A percentile compares a stretch with the other conserved stretches of the same genome.
These are phyloP conservation scores for Penicillium macrosclerotiorum DNA, from an alignment of 495 filamentous ascomycete genomes.

Conservation along the genomic window DNA sequence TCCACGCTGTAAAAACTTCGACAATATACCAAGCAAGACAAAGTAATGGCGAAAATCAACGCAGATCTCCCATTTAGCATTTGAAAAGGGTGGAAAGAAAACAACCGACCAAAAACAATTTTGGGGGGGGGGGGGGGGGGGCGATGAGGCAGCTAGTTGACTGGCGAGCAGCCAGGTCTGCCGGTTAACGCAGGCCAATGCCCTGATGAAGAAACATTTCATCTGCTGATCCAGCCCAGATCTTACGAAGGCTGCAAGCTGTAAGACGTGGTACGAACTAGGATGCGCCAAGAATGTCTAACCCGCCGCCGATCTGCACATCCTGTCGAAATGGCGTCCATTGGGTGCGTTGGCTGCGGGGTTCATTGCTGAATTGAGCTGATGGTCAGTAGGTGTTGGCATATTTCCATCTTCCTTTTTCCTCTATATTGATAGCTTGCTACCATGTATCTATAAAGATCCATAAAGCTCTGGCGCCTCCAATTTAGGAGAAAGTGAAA, in stretches of 20 bases:
- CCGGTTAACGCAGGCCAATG: not conserved
- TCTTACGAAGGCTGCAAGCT: not conserved
- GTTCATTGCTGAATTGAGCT: no score
- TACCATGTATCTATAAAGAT: no score
- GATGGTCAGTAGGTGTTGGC: no score
- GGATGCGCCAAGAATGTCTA: not conserved
- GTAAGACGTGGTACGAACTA: not conserved
- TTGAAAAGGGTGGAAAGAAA: not conserved
- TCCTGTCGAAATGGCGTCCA: no score
- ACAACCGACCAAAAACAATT: conserved; percentile 1
- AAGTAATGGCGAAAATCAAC: not conserved
- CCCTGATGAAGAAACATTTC: not conserved
- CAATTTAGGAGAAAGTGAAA: no score
- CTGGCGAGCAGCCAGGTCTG: no score
- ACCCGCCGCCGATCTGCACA: not conserved
- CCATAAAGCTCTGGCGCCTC: no score
- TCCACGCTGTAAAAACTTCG: not conserved
- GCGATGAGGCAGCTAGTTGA: not conserved
- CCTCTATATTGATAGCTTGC: no score
- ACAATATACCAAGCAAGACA: not conserved
- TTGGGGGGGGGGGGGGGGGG: conserved; percentile 5
- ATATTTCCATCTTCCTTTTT: no score
- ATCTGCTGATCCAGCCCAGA: conserved; percentile 4
- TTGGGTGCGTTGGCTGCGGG: no score
- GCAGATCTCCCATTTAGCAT: not conserved